These are phyloP conservation scores for Alternaria dauci DNA, from an alignment of 2,329 filamentous ascomycete species.

Conservation along the genomic window DNA sequence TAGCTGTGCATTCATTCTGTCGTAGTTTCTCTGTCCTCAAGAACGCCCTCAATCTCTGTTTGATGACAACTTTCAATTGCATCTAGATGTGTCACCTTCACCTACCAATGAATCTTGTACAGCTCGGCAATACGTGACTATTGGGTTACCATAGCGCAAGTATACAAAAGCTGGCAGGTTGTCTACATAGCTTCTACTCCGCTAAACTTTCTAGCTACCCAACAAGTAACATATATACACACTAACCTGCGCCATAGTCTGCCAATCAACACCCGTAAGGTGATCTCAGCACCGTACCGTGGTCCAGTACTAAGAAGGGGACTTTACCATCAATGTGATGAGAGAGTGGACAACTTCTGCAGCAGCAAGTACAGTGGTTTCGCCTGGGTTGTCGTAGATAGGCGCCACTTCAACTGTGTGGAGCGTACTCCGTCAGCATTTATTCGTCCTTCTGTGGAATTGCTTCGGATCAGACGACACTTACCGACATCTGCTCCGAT, in stretches of 20 bases:
- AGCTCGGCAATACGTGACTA: neutral
- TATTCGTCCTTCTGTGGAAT: neutral
- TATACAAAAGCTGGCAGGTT: neutral
- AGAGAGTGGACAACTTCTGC: slow-evolving; percentile 63
- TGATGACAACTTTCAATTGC: neutral
- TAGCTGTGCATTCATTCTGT: neutral
- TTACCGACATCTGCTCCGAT: slow-evolving; percentile 66
- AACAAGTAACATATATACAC: neutral
- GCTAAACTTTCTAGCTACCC: neutral
- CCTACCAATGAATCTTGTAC: neutral
- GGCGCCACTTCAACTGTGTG: slow-evolving; percentile 66
- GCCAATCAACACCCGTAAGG: neutral
- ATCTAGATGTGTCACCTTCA: neutral
- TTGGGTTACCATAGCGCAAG: neutral
- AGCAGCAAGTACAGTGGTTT: slow-evolving; percentile 65
- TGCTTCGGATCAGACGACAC: slow-evolving; percentile 17
- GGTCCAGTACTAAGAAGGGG: slow-evolving; percentile 39
- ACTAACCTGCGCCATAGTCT: neutral
- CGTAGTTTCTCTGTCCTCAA: too few relatives aligned
- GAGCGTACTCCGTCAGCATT: slow-evolving; percentile 8
- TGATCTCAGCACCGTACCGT: neutral
- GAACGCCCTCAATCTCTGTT: neutral
- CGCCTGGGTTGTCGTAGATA: slow-evolving; percentile 68
- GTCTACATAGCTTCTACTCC: neutral
- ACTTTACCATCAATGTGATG: slow-evolving; percentile 58